Evolutionary conservation across 2,329 filamentous ascomycete genomes (phyloP).

Genomic region (Thelonectria blattea): DNA sequence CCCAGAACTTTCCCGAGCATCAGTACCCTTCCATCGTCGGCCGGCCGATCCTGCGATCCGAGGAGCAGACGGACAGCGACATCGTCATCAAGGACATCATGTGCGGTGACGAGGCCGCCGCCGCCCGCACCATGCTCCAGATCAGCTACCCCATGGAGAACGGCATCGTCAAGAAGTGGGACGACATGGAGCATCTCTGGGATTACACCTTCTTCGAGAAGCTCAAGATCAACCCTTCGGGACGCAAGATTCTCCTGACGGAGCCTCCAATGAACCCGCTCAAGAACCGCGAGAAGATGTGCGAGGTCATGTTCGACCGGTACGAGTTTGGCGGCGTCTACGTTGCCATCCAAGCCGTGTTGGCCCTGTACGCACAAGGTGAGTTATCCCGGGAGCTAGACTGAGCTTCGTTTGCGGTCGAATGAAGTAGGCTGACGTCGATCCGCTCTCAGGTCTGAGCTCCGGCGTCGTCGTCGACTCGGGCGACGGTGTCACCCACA

Average conservation of each 20-base stretch:
- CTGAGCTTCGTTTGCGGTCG: not conserved
- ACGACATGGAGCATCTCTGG: slow-evolving; percentile 99
- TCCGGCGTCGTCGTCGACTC: slow-evolving; percentile 98
- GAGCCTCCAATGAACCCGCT: slow-evolving; percentile 98
- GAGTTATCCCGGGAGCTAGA: slow-evolving; percentile 37
- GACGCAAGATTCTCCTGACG: slow-evolving; percentile 95
- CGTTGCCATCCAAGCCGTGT: slow-evolving; percentile 95
- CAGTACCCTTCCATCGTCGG: slow-evolving; percentile 99
- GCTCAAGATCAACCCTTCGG: slow-evolving; percentile 87
- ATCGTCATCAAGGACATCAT: slow-evolving; percentile 95
- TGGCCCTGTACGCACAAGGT: slow-evolving; percentile 97
- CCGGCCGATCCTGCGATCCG: slow-evolving; percentile 93
- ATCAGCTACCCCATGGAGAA: slow-evolving; percentile 99
- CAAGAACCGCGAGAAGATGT: slow-evolving; percentile 97
- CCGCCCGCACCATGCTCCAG: slow-evolving; percentile 95
- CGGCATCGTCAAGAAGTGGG: slow-evolving; percentile 99
- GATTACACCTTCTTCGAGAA: slow-evolving; percentile 99
- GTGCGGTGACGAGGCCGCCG: slow-evolving; percentile 98
- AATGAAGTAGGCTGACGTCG: slow-evolving; percentile 4
- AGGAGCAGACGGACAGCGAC: slow-evolving; percentile 73
- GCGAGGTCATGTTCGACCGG: slow-evolving; percentile 98
- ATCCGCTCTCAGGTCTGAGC: slow-evolving; percentile 67
- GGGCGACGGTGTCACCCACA: slow-evolving; percentile 97
- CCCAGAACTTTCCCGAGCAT: slow-evolving; percentile 98
- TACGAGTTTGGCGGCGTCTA: slow-evolving; percentile 97